These are phyloP conservation scores for Colletotrichum abscissum DNA, from an alignment of 2,329 filamentous ascomycete species.

Conservation along the genomic window DNA sequence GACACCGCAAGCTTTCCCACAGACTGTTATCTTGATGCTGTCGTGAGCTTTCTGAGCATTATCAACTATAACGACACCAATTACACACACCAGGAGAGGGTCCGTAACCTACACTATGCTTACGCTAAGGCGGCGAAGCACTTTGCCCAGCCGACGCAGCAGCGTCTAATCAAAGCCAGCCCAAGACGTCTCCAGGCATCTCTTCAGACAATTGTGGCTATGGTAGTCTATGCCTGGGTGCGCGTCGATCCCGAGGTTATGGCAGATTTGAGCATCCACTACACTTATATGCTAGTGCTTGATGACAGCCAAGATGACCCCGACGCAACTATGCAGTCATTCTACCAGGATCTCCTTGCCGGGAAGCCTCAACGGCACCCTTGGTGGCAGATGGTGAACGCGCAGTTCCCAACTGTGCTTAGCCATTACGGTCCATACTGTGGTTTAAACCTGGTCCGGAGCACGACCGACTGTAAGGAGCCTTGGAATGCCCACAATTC, in stretches of 20 bases:
- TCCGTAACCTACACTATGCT: slow-evolving; percentile 31
- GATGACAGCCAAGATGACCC: slow-evolving; percentile 37
- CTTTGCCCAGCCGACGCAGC: slow-evolving; percentile 35
- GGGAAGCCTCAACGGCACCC: slow-evolving; percentile 33
- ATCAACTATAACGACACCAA: slow-evolving; percentile 38
- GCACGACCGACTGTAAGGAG: slow-evolving; percentile 34
- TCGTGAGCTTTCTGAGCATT: slow-evolving; percentile 35
- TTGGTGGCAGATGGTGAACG: slow-evolving; percentile 37
- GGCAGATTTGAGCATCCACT: slow-evolving; percentile 38
- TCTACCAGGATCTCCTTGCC: slow-evolving; percentile 35
- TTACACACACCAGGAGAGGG: slow-evolving; percentile 33
- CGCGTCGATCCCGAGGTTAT: slow-evolving; percentile 38
- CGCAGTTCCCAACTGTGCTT: slow-evolving; percentile 36
- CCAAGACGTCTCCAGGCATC: slow-evolving; percentile 31
- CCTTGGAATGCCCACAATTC: background rate
- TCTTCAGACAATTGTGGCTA: slow-evolving; percentile 41
- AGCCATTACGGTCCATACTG: slow-evolving; percentile 37
- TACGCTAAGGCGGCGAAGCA: slow-evolving; percentile 36
- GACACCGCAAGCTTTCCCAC: slow-evolving; percentile 17
- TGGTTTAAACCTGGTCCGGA: slow-evolving; percentile 36
- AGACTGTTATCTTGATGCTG: slow-evolving; percentile 22
- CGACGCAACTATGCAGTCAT: slow-evolving; percentile 33
- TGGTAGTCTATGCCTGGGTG: slow-evolving; percentile 44
- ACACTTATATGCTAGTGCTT: slow-evolving; percentile 37
- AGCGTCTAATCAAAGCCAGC: slow-evolving; percentile 24